These are phyloP conservation scores for Musa balbisiana DNA, from an alignment of 202 grass and related monocot genomes.

Conservation along the genomic window DNA sequence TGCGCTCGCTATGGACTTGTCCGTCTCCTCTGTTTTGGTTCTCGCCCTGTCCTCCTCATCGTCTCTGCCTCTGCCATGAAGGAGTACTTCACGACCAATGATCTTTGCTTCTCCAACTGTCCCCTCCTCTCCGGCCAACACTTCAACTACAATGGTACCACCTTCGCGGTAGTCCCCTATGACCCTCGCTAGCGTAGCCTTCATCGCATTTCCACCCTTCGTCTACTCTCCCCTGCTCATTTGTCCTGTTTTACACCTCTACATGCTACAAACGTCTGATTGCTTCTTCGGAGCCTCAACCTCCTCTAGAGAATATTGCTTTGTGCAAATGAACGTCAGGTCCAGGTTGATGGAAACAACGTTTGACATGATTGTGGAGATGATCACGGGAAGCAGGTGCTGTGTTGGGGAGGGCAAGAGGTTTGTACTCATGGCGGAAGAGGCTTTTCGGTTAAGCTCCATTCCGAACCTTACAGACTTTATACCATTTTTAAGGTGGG, in stretches of 20 bases:
- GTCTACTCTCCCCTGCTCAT: neutral
- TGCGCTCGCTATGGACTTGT: neutral
- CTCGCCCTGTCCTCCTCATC: neutral
- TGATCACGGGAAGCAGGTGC: neutral
- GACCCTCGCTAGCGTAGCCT: neutral
- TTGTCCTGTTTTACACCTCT: neutral
- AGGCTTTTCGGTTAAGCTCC: neutral
- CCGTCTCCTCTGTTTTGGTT: neutral
- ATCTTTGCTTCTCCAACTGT: neutral
- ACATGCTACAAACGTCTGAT: neutral
- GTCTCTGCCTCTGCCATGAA: neutral
- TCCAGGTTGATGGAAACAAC: neutral
- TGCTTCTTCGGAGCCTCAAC: neutral
- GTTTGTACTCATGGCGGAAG: neutral
- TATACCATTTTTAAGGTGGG: neutral
- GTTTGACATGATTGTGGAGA: neutral
- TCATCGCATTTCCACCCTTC: neutral
- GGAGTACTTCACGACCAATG: neutral
- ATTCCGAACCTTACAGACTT: neutral
- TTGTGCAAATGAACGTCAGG: neutral
- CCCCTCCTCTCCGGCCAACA: neutral
- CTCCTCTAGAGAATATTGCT: neutral
- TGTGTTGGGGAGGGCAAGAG: neutral
- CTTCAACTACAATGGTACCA: conserved; percentile 1
- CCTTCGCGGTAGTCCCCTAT: neutral